phyloP scores from a whole-genome alignment of 495 filamentous ascomycete genomes.

The Pseudotulostoma volvatum region DNA sequence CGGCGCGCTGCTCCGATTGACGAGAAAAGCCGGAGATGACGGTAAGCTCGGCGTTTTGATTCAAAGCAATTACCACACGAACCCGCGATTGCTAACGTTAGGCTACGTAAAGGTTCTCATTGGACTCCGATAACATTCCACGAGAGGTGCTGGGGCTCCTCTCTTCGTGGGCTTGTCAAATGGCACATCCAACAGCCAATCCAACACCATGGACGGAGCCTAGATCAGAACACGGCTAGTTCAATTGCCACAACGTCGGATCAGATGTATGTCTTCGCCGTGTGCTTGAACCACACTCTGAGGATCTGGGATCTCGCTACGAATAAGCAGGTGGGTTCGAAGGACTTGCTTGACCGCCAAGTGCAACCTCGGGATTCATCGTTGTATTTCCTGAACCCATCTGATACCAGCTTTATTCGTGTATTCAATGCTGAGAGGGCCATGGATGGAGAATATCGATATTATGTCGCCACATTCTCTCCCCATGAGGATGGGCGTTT shows the following conservation, averaged over 20 bases:
- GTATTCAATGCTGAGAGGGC: slow-evolving; percentile 43
- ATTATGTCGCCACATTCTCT: slow-evolving; percentile 70
- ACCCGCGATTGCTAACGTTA: neutral
- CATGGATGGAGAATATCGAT: slow-evolving; percentile 41
- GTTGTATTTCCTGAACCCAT: slow-evolving; percentile 63
- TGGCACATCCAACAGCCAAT: slow-evolving; percentile 52
- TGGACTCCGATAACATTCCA: slow-evolving; percentile 72
- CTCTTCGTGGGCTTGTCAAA: slow-evolving; percentile 52
- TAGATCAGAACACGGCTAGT: slow-evolving; percentile 47
- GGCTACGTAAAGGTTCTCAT: slow-evolving; percentile 29
- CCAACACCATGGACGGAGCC: slow-evolving; percentile 43
- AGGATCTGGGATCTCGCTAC: slow-evolving; percentile 69
- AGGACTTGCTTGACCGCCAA: slow-evolving; percentile 49
- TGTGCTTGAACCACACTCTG: slow-evolving; percentile 73
- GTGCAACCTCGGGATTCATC: slow-evolving; percentile 32
- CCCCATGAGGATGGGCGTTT: slow-evolving; percentile 76
- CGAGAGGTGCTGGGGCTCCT: slow-evolving; percentile 60
- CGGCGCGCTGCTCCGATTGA: slow-evolving; percentile 62
- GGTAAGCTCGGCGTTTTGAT: slow-evolving; percentile 27
- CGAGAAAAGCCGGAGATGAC: slow-evolving; percentile 46
- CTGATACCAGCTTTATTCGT: slow-evolving; percentile 50
- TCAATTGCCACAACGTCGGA: slow-evolving; percentile 49
- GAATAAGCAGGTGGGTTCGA: slow-evolving; percentile 52
- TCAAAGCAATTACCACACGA: neutral
- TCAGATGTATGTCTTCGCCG: slow-evolving; percentile 58